Conservation (phyloP, 2,329 filamentous ascomycete genomes). For the Didymella segeticola region DNA sequence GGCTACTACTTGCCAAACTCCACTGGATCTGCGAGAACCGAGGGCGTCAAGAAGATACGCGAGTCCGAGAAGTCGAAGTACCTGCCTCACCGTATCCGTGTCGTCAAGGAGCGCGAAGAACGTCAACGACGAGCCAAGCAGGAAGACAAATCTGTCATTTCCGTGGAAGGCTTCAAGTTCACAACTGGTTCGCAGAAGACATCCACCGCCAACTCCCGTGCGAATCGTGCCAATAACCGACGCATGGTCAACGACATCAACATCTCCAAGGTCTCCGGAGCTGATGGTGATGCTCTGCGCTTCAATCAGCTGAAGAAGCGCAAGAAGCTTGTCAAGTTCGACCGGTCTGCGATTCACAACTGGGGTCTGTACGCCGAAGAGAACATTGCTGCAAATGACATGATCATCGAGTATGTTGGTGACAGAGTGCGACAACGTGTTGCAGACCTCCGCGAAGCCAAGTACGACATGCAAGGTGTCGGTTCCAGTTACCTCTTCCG, state of each 20-base stretch:
- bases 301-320: constrained; percentile 99
- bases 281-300: constrained; percentile 87
- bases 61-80: constrained; percentile 99
- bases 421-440: constrained; percentile 97
- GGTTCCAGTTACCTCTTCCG: constrained; percentile 97
- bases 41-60: constrained; percentile 92
- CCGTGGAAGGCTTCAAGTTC: constrained; percentile 61
- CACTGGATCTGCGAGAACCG: constrained; percentile 86
- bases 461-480: constrained; percentile 94
- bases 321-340: constrained; percentile 99
- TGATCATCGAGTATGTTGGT: constrained; percentile 99
- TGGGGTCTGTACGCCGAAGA: constrained; percentile 99
- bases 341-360: constrained; percentile 96
- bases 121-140: constrained; percentile 78
- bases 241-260: constrained; percentile 94
- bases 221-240: constrained; percentile 94
- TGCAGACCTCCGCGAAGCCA: constrained; percentile 90
- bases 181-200: constrained; percentile 75
- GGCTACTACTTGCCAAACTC: constrained; percentile 84
- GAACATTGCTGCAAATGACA: constrained; percentile 95
- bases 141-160: constrained; percentile 55
- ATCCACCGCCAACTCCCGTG: constrained; percentile 87
- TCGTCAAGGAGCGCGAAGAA: constrained; percentile 88
- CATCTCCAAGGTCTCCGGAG: constrained; percentile 79
- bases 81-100: constrained; percentile 94